Percentiles rank a stretch among this genome's conserved stretches.
These are phyloP conservation scores for Metarhizium brunneum DNA, from an alignment of 2,329 filamentous ascomycete genomes.

Conservation along the genomic window DNA sequence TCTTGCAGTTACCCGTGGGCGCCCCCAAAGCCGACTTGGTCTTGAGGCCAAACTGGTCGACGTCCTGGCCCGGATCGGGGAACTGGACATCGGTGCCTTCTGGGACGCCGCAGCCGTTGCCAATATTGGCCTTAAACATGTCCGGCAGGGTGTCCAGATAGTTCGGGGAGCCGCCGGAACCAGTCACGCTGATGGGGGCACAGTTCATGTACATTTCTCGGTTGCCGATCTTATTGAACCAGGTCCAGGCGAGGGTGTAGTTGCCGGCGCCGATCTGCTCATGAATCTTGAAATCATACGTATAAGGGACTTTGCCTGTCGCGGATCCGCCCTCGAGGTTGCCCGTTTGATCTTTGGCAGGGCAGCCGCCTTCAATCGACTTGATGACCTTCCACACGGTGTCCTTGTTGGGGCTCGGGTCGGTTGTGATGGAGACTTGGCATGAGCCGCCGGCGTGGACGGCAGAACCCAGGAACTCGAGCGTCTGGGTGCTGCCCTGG, in stretches of 20 bases:
- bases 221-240: slow-evolving; percentile 70
- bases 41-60: slow-evolving; percentile 18
- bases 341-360: slow-evolving; percentile 44
- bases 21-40: too few relatives aligned
- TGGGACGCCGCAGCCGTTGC: slow-evolving; percentile 46
- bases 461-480: slow-evolving; percentile 63
- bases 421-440: slow-evolving; percentile 79
- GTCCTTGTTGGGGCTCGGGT: slow-evolving; percentile 54
- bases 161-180: slow-evolving; percentile 8
- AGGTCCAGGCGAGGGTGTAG: slow-evolving; percentile 65
- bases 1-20: too few relatives aligned
- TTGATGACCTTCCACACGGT: slow-evolving; percentile 83
- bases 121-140: slow-evolving; percentile 64
- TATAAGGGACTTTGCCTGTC: too few relatives aligned
- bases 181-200: slow-evolving; percentile 54
- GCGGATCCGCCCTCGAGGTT: slow-evolving; percentile 34
- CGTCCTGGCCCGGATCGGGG: slow-evolving; percentile 54
- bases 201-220: slow-evolving; percentile 87
- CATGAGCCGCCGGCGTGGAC: slow-evolving; percentile 89
- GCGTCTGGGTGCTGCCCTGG: slow-evolving; percentile 27
- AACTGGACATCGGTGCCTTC: slow-evolving; percentile 52
- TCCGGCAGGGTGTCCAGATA: slow-evolving; percentile 38
- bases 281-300: too few relatives aligned
- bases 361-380: slow-evolving; percentile 80
- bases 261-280: slow-evolving; percentile 27